Evolutionary conservation across 1,284 basidiomycete species (phyloP).

Genomic region (Fistulina hepatica): DNA sequence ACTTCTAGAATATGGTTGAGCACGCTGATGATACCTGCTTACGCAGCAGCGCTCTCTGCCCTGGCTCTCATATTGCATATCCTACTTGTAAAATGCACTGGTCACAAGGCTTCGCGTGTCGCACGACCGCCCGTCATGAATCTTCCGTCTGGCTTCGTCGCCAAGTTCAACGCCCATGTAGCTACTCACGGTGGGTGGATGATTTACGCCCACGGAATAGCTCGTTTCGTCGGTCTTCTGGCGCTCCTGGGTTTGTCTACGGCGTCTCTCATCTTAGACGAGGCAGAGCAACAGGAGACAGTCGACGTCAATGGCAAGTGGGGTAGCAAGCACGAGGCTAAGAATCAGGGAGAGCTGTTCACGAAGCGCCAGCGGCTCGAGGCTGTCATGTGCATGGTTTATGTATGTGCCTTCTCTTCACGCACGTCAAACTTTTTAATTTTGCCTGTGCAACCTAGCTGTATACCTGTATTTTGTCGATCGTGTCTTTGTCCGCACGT

Average conservation of each 20-base stretch:
- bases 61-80: no score
- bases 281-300: constrained; percentile 7
- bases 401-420: constrained; percentile 19
- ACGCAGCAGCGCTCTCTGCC: no score
- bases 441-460: constrained; percentile 13
- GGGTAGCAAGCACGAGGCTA: constrained; percentile 19
- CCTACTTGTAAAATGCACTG: no score
- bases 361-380: constrained; percentile 21
- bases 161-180: constrained; percentile 20
- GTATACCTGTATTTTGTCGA: constrained; percentile 24
- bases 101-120: no score
- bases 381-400: constrained; percentile 25
- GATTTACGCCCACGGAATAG: constrained; percentile 27
- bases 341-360: constrained; percentile 14
- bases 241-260: constrained; percentile 28
- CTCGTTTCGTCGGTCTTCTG: constrained; percentile 27
- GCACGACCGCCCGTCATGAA: constrained; percentile 1
- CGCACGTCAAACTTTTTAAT: background rate
- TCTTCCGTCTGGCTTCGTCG: constrained; percentile 13
- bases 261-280: constrained; percentile 21
- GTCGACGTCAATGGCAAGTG: constrained; percentile 10
- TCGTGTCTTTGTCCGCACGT: constrained; percentile 21
- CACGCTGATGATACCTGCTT: no score
- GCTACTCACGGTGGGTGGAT: constrained; percentile 19
- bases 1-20: no score